phyloP scores from a whole-genome alignment of 345 rosid species.

The Clausena lansium region DNA sequence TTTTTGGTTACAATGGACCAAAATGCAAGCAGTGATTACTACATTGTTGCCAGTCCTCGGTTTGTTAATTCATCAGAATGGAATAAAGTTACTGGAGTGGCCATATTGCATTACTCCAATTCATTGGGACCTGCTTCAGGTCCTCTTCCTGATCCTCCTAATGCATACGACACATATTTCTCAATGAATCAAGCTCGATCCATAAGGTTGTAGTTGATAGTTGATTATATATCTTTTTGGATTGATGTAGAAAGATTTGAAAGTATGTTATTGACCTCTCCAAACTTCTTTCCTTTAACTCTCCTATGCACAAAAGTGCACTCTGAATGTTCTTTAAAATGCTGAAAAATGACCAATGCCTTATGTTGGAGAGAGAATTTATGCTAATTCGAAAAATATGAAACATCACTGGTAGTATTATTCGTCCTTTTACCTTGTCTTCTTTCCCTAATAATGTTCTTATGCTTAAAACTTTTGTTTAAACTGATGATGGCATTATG shows the following conservation, averaged over 20 bases:
- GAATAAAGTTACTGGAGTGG: slow-evolving; percentile 60
- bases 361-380: background rate
- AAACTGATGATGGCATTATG: slow-evolving; percentile 6
- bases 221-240: slow-evolving; percentile 20
- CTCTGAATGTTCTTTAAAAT: background rate
- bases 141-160: slow-evolving; percentile 84
- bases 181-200: slow-evolving; percentile 99
- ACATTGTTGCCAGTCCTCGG: slow-evolving; percentile 82
- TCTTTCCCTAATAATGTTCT: background rate
- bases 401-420: background rate
- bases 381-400: background rate
- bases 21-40: slow-evolving; percentile 75
- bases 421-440: too few species aligned
- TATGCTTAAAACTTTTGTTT: background rate
- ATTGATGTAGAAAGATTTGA: slow-evolving; percentile 6
- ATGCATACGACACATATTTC: slow-evolving; percentile 61
- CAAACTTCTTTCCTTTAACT: background rate
- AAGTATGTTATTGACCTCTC: slow-evolving; percentile 6
- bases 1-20: slow-evolving; percentile 93
- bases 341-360: background rate
- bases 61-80: slow-evolving; percentile 52
- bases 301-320: background rate
- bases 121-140: slow-evolving; percentile 84
- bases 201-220: slow-evolving; percentile 69
- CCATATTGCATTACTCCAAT: slow-evolving; percentile 80